Base-by-base conservation (phyloP, 1,139 yeast species). In the Pichiaceae sp. region DNA sequence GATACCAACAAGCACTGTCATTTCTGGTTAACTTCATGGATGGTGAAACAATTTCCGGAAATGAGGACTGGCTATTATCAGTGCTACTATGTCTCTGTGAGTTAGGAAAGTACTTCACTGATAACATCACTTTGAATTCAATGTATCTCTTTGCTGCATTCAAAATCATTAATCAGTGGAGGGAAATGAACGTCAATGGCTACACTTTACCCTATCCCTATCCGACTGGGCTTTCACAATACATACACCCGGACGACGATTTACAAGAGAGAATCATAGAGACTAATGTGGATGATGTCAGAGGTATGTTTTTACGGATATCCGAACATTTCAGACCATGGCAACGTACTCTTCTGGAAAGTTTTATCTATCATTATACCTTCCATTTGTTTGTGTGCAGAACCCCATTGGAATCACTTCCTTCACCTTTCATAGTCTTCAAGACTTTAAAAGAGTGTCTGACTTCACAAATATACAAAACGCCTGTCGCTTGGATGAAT, bases 401-500 rank as follows among this genome's bases (percentile, higher is more conserved):
- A 21, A 42, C 27, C 12, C 42, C 45, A 3, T 23, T 49, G 2
- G 34, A 42, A 2, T 34, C 42, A 17, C 34, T 54, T 16, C 48
- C 54, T 4, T 56, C 60, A 2, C 60, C 61, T 3, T 56, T 51
- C 41, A 45, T 47, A 8, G 42, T 56, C 1, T 56, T 48, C 38
- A 47, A 46, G 7, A 40, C 42, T 14, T 38, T 55, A 30, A 40
- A 46, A 17, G 48, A 42, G 5, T 44, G 40, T 17, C 32, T 55
- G 11, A 41, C 40, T 3, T 42, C 34, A 8, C 52, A 50, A 19
- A 37, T 57, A 9, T 53, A 49, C 33, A 35, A 49, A n/a, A 51
- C 56, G 34, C 53, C 53, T 1, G 56, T 49, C 7, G 53, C 53
- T 9, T 56, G 60, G 60, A 55, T 56, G 60, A 56, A 56, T 33